Conservation (phyloP, 768 basidiomycete genomes). For the Mycena galericulata region DNA sequence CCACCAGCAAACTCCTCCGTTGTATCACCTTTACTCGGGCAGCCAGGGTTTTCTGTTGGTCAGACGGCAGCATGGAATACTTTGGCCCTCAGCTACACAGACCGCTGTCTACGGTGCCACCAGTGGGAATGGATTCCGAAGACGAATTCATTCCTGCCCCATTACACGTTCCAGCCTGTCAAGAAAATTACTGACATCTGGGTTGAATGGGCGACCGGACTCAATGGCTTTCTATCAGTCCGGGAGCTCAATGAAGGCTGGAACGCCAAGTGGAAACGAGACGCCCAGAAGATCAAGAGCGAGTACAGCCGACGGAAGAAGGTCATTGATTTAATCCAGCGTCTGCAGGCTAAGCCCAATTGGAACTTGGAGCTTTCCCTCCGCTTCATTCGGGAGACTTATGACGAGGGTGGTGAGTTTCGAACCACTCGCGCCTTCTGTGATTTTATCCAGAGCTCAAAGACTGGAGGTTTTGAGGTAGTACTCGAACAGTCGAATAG, state of each 20-base stretch:
- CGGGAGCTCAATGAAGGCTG: conserved; percentile 19
- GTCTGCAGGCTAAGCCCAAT: background rate
- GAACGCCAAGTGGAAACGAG: background rate
- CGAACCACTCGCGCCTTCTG: no score
- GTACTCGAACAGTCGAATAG: no score
- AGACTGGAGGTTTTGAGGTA: no score
- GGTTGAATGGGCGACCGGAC: conserved; percentile 4
- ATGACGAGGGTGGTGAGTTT: no score
- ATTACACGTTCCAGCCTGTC: background rate
- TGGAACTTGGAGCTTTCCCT: conserved; percentile 18
- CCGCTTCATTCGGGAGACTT: no score
- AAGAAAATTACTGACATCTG: conserved; percentile 17
- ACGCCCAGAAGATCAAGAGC: background rate
- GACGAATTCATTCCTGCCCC: background rate
- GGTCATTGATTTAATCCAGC: background rate
- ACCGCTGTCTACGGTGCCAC: background rate
- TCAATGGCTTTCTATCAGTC: conserved; percentile 15
- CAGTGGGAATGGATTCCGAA: conserved; percentile 12
- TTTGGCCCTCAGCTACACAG: background rate
- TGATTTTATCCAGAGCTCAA: no score
- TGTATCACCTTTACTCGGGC: background rate
- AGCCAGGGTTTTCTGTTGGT: background rate
- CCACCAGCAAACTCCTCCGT: background rate
- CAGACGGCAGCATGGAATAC: conserved; percentile 8
- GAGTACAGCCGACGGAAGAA: conserved; percentile 10